Conservation (phyloP, 2,329 filamentous ascomycete genomes). For the Colletotrichum cordylinicola region DNA sequence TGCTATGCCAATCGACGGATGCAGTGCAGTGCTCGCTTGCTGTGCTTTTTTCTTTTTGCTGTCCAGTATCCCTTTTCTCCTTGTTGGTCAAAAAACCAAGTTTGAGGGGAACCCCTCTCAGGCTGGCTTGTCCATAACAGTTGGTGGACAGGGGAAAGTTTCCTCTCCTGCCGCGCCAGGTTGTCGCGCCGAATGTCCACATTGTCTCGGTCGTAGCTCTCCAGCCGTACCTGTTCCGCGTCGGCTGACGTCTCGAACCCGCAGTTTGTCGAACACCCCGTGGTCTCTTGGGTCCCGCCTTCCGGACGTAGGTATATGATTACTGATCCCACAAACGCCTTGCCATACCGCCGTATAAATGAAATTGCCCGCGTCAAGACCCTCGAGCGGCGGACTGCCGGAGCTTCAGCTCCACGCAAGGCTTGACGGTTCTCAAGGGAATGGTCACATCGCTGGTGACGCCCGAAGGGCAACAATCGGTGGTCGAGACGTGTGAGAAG, state of each 20-base stretch:
- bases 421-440: neutral
- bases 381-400: too few relatives aligned
- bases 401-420: neutral
- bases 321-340: neutral
- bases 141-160: neutral
- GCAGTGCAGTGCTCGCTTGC: constrained; percentile 10
- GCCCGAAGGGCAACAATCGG: neutral
- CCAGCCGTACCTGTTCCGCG: neutral
- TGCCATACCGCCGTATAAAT: neutral
- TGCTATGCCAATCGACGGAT: neutral
- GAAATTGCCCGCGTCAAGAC: neutral
- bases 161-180: neutral
- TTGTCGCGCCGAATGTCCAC: neutral
- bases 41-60: neutral
- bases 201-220: neutral
- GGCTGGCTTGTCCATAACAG: neutral
- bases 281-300: neutral
- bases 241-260: neutral
- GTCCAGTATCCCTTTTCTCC: neutral
- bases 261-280: neutral
- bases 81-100: neutral
- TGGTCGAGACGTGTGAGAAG: neutral
- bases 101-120: neutral
- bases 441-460: neutral
- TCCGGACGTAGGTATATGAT: neutral